Evolutionary conservation across 2,329 filamentous ascomycete genomes (phyloP).

Genomic region (Apiospora malaysiana): DNA sequence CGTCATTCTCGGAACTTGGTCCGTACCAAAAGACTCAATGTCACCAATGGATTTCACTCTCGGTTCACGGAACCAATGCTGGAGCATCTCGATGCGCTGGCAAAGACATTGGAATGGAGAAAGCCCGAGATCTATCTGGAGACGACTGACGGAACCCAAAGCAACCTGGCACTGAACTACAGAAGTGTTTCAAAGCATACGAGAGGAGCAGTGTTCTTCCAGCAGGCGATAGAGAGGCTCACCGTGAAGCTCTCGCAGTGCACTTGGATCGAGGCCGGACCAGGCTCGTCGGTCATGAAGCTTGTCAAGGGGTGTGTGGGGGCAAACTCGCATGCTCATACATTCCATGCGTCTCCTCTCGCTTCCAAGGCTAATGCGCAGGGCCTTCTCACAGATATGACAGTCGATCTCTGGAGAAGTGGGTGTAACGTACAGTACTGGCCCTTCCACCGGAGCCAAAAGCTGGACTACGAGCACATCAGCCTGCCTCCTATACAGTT

Average conservation of each 20-base stretch:
- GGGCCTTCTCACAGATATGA: not conserved
- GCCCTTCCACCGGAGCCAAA: constrained; percentile 31
- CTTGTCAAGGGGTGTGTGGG: constrained; percentile 6
- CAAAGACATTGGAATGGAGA: constrained; percentile 20
- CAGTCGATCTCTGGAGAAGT: constrained; percentile 23
- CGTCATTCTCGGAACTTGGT: constrained; percentile 11
- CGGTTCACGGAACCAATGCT: constrained; percentile 26
- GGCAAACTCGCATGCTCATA: not conserved
- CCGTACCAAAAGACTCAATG: constrained; percentile 27
- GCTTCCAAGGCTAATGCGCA: constrained; percentile 1
- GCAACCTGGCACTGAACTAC: not conserved
- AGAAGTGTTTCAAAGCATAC: constrained; percentile 27
- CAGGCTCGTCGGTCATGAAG: constrained; percentile 27
- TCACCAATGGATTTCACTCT: constrained; percentile 29
- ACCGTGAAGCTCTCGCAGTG: constrained; percentile 20
- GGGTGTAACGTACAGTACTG: constrained; percentile 31
- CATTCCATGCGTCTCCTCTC: constrained; percentile 18
- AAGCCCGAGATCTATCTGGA: constrained; percentile 26
- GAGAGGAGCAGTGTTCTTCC: constrained; percentile 28
- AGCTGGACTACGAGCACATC: constrained; percentile 24
- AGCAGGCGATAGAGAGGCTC: constrained; percentile 28
- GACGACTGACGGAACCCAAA: constrained; percentile 16
- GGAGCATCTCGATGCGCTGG: constrained; percentile 18
- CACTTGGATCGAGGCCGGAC: constrained; percentile 29
- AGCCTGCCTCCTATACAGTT: constrained; percentile 39